Conservation (phyloP, 441 rosid species). For the Erodium texanum region DNA sequence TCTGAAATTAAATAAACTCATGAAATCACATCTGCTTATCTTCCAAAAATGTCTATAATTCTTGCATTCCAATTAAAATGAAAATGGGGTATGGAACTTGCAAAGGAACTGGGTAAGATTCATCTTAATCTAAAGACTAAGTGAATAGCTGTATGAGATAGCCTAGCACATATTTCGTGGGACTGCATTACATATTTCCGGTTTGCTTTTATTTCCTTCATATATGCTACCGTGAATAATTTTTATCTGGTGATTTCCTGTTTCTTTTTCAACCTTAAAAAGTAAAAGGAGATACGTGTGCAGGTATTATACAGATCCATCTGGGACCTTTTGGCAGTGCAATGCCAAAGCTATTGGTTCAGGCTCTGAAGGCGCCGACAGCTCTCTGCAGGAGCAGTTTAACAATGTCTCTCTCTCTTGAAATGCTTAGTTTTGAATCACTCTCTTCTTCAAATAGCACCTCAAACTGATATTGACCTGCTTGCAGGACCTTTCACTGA, state of each 20-base stretch:
- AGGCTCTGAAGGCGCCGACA: conserved; percentile 97
- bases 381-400: conserved; percentile 91
- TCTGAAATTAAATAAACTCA: too few relatives aligned
- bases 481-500: conserved; percentile 64
- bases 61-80: too few relatives aligned
- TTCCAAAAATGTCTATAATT: not conserved
- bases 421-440: conserved; percentile 7
- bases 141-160: not conserved
- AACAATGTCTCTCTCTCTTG: conserved; percentile 41
- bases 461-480: not conserved
- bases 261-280: not conserved
- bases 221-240: not conserved
- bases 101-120: not conserved
- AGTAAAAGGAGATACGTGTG: conserved; percentile 9
- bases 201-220: too few relatives aligned
- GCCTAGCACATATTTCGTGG: not conserved
- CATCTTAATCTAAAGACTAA: not conserved
- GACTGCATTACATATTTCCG: too few relatives aligned
- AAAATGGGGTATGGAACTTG: not conserved
- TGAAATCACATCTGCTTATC: not conserved
- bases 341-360: conserved; percentile 97
- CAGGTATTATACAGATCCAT: conserved; percentile 93
- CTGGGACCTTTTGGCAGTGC: conserved; percentile 99
- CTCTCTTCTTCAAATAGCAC: too few relatives aligned
- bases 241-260: not conserved